These are phyloP conservation scores for Penstemon newberryi DNA, from an alignment of 257 asterid species.

Conservation along the genomic window DNA sequence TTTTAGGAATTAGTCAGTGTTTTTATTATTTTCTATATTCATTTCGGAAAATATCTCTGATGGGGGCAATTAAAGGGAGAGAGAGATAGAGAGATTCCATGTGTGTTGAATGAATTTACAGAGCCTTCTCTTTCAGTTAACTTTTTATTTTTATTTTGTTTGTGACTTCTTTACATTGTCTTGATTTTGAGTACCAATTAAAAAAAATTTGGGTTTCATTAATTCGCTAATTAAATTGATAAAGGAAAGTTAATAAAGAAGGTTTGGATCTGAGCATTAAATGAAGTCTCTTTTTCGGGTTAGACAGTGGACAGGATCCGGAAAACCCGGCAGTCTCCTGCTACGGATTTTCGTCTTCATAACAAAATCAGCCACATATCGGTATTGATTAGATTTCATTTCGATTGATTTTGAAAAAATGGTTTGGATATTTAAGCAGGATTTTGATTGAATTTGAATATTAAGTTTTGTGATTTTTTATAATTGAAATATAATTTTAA, in stretches of 20 bases:
- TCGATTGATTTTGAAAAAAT: too few species aligned
- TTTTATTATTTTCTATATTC: constrained; percentile 3
- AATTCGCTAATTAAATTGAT: neutral
- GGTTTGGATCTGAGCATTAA: constrained; percentile 33
- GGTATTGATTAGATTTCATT: too few species aligned
- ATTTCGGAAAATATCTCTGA: constrained; percentile 7
- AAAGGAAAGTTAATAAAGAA: constrained; percentile 14
- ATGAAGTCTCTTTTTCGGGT: neutral
- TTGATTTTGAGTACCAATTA: too few species aligned
- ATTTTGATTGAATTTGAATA: too few species aligned
- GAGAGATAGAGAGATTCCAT: too few species aligned
- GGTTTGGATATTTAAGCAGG: too few species aligned
- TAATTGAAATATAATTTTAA: too few species aligned
- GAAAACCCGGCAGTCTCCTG: constrained; percentile 35
- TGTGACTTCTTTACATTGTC: too few species aligned
- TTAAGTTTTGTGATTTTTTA: too few species aligned
- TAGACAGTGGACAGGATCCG: constrained; percentile 55
- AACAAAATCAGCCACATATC: too few species aligned
- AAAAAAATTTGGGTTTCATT: neutral
- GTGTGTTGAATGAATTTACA: too few species aligned
- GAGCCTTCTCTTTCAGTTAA: neutral
- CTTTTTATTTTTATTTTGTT: neutral
- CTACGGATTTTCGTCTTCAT: neutral
- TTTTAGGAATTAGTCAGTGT: constrained; percentile 23
- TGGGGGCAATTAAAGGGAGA: neutral